These are phyloP conservation scores for Paracoccidioides brasiliensis DNA, from an alignment of 2,329 filamentous ascomycete genomes.

Conservation along the genomic window DNA sequence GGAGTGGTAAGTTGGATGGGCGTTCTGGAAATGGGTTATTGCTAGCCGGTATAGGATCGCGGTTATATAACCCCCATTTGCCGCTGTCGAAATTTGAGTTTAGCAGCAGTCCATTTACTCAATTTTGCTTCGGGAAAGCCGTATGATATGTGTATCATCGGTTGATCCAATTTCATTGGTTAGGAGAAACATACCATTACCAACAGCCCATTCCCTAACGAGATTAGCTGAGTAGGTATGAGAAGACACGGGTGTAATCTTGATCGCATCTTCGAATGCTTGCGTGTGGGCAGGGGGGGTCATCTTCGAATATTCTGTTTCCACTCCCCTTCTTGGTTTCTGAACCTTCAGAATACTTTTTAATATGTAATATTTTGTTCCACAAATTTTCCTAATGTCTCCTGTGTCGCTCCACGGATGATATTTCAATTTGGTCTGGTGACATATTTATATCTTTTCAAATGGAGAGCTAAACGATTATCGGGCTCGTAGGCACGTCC, in stretches of 20 bases:
- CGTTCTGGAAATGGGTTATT: conserved; percentile 1
- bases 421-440: background rate
- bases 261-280: background rate
- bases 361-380: background rate
- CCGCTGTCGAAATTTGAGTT: background rate
- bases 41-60: background rate
- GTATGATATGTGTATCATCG: background rate
- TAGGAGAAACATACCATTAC: background rate
- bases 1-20: background rate
- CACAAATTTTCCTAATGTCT: background rate
- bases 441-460: background rate
- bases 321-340: background rate
- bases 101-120: background rate
- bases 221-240: conserved; percentile 2
- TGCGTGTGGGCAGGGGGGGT: background rate
- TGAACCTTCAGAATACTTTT: background rate
- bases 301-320: background rate
- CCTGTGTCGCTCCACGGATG: background rate
- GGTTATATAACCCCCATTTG: conserved; percentile 1
- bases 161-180: background rate
- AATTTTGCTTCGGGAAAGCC: background rate
- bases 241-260: background rate
- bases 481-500: background rate
- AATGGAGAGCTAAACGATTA: background rate
- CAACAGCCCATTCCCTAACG: background rate